These are phyloP conservation scores for Lactarius hengduanensis DNA, from an alignment of 768 basidiomycete genomes.

Conservation along the genomic window DNA sequence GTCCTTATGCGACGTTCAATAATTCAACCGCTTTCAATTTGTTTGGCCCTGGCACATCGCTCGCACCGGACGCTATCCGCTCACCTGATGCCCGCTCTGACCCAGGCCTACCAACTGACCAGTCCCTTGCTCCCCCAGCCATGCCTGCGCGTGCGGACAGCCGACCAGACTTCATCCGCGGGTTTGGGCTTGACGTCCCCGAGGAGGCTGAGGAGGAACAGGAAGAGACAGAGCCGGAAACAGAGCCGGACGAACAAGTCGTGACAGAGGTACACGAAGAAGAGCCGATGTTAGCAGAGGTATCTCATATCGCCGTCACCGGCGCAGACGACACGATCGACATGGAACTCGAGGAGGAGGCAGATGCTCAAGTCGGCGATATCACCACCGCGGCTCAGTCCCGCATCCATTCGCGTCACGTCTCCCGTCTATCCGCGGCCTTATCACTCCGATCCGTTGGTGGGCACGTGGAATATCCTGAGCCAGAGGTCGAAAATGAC, in stretches of 20 bases:
- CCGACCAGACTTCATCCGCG: conserved; percentile 70
- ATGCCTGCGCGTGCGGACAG: conserved; percentile 46
- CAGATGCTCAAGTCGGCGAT: conserved; percentile 42
- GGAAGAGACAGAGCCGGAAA: conserved; percentile 15
- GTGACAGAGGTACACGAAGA: conserved; percentile 33
- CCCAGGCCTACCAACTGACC: conserved; percentile 54
- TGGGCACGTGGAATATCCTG: conserved; percentile 36
- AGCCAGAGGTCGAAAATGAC: conserved; percentile 34
- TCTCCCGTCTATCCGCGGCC: conserved; percentile 64
- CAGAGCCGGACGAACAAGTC: conserved; percentile 6
- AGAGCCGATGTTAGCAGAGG: conserved; percentile 17
- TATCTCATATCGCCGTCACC: conserved; percentile 18
- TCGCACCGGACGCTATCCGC: conserved; percentile 46
- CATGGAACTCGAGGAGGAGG: conserved; percentile 36
- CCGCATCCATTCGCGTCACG: conserved; percentile 63
- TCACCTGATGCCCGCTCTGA: conserved; percentile 45
- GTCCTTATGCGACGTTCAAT: conserved; percentile 35
- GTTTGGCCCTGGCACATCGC: conserved; percentile 56
- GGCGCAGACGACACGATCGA: conserved; percentile 27
- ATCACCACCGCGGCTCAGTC: conserved; percentile 50
- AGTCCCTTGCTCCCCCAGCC: conserved; percentile 43
- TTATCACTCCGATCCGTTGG: conserved; percentile 64
- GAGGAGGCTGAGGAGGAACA: conserved; percentile 66
- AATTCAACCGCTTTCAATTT: conserved; percentile 55
- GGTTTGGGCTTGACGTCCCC: conserved; percentile 79